A percentile compares a stretch with the other conserved stretches of the same genome.
Evolutionary conservation across 495 filamentous ascomycete genomes (phyloP).

Genomic region (Aspergillus hancockii): DNA sequence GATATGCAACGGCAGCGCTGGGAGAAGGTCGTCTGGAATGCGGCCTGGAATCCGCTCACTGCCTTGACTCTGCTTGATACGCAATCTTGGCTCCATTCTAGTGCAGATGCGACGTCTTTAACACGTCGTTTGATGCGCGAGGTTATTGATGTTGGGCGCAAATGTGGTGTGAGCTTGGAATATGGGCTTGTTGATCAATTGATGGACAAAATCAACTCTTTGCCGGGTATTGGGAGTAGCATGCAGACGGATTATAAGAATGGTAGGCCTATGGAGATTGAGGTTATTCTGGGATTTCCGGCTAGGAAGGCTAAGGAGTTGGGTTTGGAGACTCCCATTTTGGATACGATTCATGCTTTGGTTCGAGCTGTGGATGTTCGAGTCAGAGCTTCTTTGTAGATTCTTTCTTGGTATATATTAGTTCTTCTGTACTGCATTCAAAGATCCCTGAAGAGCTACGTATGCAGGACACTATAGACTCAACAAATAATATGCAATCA

Average conservation of each 20-base stretch:
- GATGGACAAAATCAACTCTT: constrained; percentile 41
- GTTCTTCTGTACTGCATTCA: neutral
- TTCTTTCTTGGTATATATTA: neutral
- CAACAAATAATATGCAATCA: no score
- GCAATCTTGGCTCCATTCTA: constrained; percentile 46
- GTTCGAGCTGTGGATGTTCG: constrained; percentile 39
- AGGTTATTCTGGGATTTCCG: constrained; percentile 57
- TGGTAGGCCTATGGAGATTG: constrained; percentile 54
- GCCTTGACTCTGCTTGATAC: constrained; percentile 53
- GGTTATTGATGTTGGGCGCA: constrained; percentile 48
- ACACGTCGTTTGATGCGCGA: constrained; percentile 49
- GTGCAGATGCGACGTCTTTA: constrained; percentile 40
- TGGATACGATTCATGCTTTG: constrained; percentile 51
- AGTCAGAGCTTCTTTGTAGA: constrained; percentile 6
- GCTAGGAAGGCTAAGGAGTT: constrained; percentile 50
- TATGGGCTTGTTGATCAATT: constrained; percentile 42
- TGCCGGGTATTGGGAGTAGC: constrained; percentile 50
- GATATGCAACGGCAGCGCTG: constrained; percentile 52
- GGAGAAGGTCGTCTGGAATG: constrained; percentile 59
- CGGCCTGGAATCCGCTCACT: constrained; percentile 54
- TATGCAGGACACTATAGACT: no score
- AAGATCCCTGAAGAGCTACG: no score
- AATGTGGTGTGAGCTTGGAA: constrained; percentile 40
- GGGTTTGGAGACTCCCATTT: constrained; percentile 45
- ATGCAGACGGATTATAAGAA: constrained; percentile 55